Conservation (phyloP, 306 rosid species). For the cucumber (Cucumis sativus) region Cucumber_9930_V3 NC_026658.2:105501-106000, state of each 20-base stretch:
- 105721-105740: not conserved
- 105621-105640: constrained; percentile 19
- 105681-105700: not conserved
- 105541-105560: constrained; percentile 22
- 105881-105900: not conserved
- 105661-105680: constrained; percentile 4
- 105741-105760: not conserved
- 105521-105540: constrained; percentile 26
- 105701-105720: not conserved
- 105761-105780: not conserved
- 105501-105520: constrained; percentile 35
- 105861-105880: not conserved
- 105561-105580: constrained; percentile 4
- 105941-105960: too few species aligned
- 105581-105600: constrained; percentile 39
- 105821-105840: not conserved
- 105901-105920: too few species aligned
- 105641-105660: too few species aligned
- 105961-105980: too few species aligned
- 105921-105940: too few species aligned
- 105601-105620: constrained; percentile 74
- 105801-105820: constrained; percentile 13
- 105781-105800: not conserved
- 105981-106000: too few species aligned
- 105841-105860: constrained; percentile 5